A percentile compares a stretch with the other conserved stretches of the same genome.
These are phyloP conservation scores for Penicillium oxalicum DNA, from an alignment of 2,329 filamentous ascomycete species.

Conservation along the genomic window DNA sequence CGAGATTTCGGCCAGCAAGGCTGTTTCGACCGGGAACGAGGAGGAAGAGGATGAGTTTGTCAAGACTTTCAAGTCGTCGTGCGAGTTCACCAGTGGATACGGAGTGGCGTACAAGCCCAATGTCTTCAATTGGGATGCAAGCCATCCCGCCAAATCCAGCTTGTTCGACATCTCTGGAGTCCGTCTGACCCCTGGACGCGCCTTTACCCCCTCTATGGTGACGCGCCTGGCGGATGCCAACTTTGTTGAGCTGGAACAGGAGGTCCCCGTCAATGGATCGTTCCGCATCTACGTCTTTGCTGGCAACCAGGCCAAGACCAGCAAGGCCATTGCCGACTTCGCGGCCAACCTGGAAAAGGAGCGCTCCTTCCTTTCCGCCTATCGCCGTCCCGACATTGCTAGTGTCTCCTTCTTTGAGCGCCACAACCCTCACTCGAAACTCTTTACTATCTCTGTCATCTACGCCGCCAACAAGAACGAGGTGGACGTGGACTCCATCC, in stretches of 20 bases:
- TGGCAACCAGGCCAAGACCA: slow-evolving; percentile 58
- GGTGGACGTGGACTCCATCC: slow-evolving; percentile 71
- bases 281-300: slow-evolving; percentile 83
- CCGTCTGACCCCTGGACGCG: slow-evolving; percentile 65
- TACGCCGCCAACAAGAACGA: slow-evolving; percentile 61
- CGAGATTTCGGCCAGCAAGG: slow-evolving; percentile 61
- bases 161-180: slow-evolving; percentile 62
- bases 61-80: slow-evolving; percentile 82
- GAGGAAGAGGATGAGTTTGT: slow-evolving; percentile 65
- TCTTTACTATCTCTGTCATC: slow-evolving; percentile 73
- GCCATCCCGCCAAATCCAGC: slow-evolving; percentile 64
- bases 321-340: slow-evolving; percentile 63
- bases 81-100: slow-evolving; percentile 89
- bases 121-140: slow-evolving; percentile 71
- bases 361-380: slow-evolving; percentile 66
- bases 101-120: slow-evolving; percentile 82
- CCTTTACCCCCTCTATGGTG: slow-evolving; percentile 72
- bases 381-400: slow-evolving; percentile 56
- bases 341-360: slow-evolving; percentile 58
- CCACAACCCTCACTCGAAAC: slow-evolving; percentile 76
- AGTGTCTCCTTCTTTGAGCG: slow-evolving; percentile 68
- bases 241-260: slow-evolving; percentile 82
- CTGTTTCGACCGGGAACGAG: slow-evolving; percentile 18
- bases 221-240: slow-evolving; percentile 86
- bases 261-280: slow-evolving; percentile 79